Percentiles rank a stretch among this genome's conserved stretches.
These are phyloP conservation scores for Zalaria obscura DNA, from an alignment of 2,329 filamentous ascomycete genomes.

Conservation along the genomic window DNA sequence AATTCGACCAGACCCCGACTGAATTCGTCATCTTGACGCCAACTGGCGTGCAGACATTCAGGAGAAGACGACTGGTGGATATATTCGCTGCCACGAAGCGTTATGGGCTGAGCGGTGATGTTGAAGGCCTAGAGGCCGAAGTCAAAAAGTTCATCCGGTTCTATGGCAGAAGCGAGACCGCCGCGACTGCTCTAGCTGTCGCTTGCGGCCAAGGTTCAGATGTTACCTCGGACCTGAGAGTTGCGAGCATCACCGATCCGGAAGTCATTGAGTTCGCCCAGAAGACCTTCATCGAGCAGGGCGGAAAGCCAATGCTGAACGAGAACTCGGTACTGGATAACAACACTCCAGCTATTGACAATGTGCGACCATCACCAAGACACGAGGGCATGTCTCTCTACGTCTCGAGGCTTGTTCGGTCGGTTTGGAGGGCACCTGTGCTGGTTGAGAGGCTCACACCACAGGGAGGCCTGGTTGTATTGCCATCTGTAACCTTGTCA, in stretches of 20 bases:
- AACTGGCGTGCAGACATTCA: constrained; percentile 74
- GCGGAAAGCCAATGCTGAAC: constrained; percentile 71
- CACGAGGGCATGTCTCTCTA: constrained; percentile 84
- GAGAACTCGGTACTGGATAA: constrained; percentile 56
- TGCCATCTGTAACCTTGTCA: constrained; percentile 47
- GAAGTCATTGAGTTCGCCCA: constrained; percentile 74
- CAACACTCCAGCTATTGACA: constrained; percentile 56
- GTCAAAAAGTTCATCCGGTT: constrained; percentile 70
- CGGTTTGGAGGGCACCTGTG: constrained; percentile 73
- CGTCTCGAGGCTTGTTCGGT: constrained; percentile 72
- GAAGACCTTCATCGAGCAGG: constrained; percentile 81
- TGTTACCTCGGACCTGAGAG: constrained; percentile 53
- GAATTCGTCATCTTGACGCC: constrained; percentile 90
- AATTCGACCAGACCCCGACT: constrained; percentile 69
- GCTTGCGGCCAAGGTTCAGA: constrained; percentile 89
- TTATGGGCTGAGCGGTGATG: constrained; percentile 44
- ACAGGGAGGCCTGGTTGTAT: constrained; percentile 48
- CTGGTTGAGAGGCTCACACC: constrained; percentile 42
- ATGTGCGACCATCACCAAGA: constrained; percentile 73
- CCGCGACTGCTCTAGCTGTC: constrained; percentile 82
- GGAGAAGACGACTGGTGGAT: constrained; percentile 74
- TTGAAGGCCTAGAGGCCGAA: constrained; percentile 69
- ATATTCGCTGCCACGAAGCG: constrained; percentile 76
- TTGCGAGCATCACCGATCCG: constrained; percentile 62
- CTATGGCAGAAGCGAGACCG: constrained; percentile 80